phyloP scores from a whole-genome alignment of 2,329 filamentous ascomycete species.

The Pseudogymnoascus sp. region DNA sequence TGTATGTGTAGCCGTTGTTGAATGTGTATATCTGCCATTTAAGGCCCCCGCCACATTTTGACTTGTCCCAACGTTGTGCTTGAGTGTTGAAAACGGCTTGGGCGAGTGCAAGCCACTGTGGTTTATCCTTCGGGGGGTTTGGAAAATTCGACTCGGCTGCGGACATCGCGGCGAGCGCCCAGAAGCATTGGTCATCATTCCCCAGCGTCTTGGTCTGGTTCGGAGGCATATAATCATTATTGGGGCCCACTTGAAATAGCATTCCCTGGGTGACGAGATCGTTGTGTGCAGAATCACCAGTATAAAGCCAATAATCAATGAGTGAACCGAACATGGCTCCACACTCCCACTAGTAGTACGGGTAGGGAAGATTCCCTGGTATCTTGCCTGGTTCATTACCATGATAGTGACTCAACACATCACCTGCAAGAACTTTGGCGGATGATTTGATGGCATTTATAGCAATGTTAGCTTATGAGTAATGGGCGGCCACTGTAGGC shows the following conservation, averaged over 20 bases:
- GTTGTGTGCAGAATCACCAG: slow-evolving; percentile 66
- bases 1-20: slow-evolving; percentile 77
- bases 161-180: slow-evolving; percentile 63
- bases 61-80: slow-evolving; percentile 62
- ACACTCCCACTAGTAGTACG: slow-evolving; percentile 57
- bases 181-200: slow-evolving; percentile 71
- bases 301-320: slow-evolving; percentile 81
- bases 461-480: not conserved
- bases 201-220: slow-evolving; percentile 63
- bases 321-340: slow-evolving; percentile 67
- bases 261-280: slow-evolving; percentile 59
- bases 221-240: slow-evolving; percentile 69
- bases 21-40: slow-evolving; percentile 81
- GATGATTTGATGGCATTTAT: slow-evolving; percentile 29
- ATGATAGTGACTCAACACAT: slow-evolving; percentile 45
- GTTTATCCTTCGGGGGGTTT: slow-evolving; percentile 47
- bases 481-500: not conserved
- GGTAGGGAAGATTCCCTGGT: slow-evolving; percentile 44
- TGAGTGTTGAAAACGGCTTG: slow-evolving; percentile 79
- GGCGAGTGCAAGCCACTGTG: slow-evolving; percentile 64
- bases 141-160: slow-evolving; percentile 61
- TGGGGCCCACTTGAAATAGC: slow-evolving; percentile 64
- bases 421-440: slow-evolving; percentile 33
- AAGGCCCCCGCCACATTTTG: slow-evolving; percentile 65
- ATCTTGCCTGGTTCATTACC: slow-evolving; percentile 44